Conservation (phyloP, 768 basidiomycete genomes). For the Macrocybe gigantea region DNA sequence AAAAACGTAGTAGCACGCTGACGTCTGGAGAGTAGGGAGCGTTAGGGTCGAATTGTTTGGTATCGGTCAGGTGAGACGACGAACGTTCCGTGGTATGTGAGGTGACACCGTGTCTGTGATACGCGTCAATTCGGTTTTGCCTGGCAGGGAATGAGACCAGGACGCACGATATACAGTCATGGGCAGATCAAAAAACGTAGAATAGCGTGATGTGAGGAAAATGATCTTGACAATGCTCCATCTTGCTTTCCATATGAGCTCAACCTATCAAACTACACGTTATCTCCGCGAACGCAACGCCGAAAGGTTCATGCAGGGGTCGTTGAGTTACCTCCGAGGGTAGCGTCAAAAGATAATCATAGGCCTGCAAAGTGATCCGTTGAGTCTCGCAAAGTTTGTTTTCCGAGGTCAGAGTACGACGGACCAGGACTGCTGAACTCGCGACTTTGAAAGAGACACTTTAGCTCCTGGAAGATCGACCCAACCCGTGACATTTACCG, state of each 20-base stretch:
- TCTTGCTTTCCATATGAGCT: conserved; percentile 5
- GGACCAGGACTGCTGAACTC: no score
- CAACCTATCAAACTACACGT: not conserved
- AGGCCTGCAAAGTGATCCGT: not conserved
- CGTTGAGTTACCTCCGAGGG: not conserved
- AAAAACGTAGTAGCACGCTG: not conserved
- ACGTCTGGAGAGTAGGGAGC: not conserved
- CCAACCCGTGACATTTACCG: no score
- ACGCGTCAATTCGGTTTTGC: not conserved
- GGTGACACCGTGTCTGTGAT: conserved; percentile 2
- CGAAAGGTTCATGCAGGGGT: not conserved
- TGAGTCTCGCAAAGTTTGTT: no score
- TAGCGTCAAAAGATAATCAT: not conserved
- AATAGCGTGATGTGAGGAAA: conserved; percentile 5
- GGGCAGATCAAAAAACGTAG: conserved; percentile 3
- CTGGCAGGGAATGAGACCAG: not conserved
- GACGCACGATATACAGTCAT: conserved; percentile 5
- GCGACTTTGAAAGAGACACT: no score
- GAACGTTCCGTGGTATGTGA: not conserved
- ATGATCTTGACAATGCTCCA: conserved; percentile 6
- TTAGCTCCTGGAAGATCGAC: no score
- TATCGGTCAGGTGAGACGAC: not conserved
- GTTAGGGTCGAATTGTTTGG: not conserved
- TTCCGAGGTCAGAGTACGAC: no score
- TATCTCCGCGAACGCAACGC: no score